These are phyloP conservation scores for Zangia roseola DNA, from an alignment of 768 basidiomycete species.

Conservation along the genomic window DNA sequence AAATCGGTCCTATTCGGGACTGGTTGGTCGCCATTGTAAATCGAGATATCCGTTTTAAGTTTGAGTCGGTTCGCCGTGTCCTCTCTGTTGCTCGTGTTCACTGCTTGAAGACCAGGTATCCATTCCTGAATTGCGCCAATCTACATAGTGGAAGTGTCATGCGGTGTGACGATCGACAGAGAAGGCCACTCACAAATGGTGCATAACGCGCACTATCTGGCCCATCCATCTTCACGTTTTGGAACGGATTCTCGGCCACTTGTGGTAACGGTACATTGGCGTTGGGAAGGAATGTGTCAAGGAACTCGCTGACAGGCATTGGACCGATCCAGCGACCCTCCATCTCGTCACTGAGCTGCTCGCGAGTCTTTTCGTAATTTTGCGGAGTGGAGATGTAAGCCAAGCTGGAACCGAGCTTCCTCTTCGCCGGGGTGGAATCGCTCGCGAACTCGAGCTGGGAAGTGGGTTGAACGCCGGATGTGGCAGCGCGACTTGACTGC, in stretches of 20 bases:
- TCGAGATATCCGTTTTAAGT: too few species aligned
- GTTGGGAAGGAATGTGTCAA: not conserved
- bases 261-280: not conserved
- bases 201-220: too few species aligned
- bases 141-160: not conserved
- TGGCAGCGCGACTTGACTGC: too few species aligned
- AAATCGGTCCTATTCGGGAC: not conserved
- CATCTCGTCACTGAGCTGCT: not conserved
- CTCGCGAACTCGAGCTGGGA: too few species aligned
- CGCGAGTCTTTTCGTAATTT: not conserved
- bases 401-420: not conserved
- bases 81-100: conserved; percentile 2
- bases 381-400: too few species aligned
- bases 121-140: not conserved
- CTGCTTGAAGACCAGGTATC: not conserved
- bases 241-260: too few species aligned
- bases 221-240: not conserved
- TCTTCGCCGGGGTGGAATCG: not conserved
- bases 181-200: too few species aligned
- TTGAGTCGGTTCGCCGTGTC: not conserved
- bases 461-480: too few species aligned
- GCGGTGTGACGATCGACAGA: too few species aligned
- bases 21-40: too few species aligned
- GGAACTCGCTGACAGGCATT: not conserved
- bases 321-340: not conserved